These are phyloP conservation scores for Agapanthus africanus DNA, from an alignment of 106 monocot genomes.

Conservation along the genomic window DNA sequence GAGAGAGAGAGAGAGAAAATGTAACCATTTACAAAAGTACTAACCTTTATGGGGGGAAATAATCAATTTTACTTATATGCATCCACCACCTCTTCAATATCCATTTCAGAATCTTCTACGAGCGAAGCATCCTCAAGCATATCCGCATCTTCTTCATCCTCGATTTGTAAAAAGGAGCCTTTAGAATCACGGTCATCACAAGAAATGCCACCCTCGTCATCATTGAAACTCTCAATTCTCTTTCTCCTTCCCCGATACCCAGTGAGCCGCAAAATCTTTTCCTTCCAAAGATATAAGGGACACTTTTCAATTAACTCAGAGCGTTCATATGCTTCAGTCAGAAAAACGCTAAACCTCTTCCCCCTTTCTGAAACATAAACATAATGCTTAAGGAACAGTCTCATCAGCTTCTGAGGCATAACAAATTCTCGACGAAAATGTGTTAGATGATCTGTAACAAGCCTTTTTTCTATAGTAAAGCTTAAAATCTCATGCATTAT, in stretches of 20 bases:
- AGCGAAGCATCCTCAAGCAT: slow-evolving; percentile 14
- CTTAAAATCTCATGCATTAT: slow-evolving; percentile 89
- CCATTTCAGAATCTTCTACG: slow-evolving; percentile 17
- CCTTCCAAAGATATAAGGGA: slow-evolving; percentile 82
- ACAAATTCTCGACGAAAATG: slow-evolving; percentile 76
- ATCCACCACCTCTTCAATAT: background rate
- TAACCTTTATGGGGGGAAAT: too few species aligned
- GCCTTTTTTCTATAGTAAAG: slow-evolving; percentile 84
- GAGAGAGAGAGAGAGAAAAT: too few species aligned
- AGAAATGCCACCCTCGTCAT: slow-evolving; percentile 20
- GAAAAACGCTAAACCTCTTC: slow-evolving; percentile 64
- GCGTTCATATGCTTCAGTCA: slow-evolving; percentile 80
- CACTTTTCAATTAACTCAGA: slow-evolving; percentile 66
- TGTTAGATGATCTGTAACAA: slow-evolving; percentile 81
- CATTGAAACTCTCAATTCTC: slow-evolving; percentile 33
- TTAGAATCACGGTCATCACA: slow-evolving; percentile 8
- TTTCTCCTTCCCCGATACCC: slow-evolving; percentile 72
- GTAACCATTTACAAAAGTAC: too few species aligned
- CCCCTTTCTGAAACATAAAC: slow-evolving; percentile 91
- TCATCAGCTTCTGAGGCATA: slow-evolving; percentile 95
- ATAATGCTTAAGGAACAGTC: slow-evolving; percentile 80
- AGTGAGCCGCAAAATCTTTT: slow-evolving; percentile 61
- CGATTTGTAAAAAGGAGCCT: slow-evolving; percentile 21
- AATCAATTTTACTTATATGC: too few species aligned
- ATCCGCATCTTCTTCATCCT: too few species aligned